Evolutionary conservation across 441 rosid species (phyloP), one percentile per base, ranked within the genome.

Genomic region (Viola pubescens): DNA sequence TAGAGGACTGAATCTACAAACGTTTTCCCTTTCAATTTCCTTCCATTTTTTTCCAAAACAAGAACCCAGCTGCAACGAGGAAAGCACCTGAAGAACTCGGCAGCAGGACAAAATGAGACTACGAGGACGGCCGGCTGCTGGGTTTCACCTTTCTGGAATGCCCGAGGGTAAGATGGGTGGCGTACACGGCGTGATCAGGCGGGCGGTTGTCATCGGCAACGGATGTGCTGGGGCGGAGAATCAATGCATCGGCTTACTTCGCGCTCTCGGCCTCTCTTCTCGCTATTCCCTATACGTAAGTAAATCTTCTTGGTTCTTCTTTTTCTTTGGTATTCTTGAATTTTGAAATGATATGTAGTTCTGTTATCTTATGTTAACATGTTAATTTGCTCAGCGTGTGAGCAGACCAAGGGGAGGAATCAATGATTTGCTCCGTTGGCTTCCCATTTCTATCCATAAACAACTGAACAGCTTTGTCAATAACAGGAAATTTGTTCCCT

Each of bases 351-450:
- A n/a, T n/a, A n/a, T n/a, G n/a, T n/a, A n/a, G n/a, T 63, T 5
- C 34, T 26, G 40, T 51, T 46, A 6, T 34, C 14, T 13, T 16
- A 11, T 1, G 6, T 9, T 37, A 13, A 16, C 19, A 16, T 16
- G 9, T 16, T 10, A 10, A 16, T 16, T 52, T 52, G 41, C 58
- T 54, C 76, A 92, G 98, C 82, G 94, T 59, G 87, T 87, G 61
- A 78, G 78, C 5, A 81, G 98, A 73, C 98, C 98, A 5, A 89
- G 81, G 70, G 98, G 96, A 69, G 86, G 94, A 37, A 53, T 89
- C 9, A 77, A 87, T 63, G 85, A 78, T 61, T 87, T 94, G 94
- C 75, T 89, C 0, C 90, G 78, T 59, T 92, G 97, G 96, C 88
- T 92, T 7, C 97, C 97, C 2, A 80, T 84, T 66, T 74, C 82